Evolutionary conservation across 2,329 filamentous ascomycete genomes (phyloP).

Genomic region (Ploettnerulaceae sp.): DNA sequence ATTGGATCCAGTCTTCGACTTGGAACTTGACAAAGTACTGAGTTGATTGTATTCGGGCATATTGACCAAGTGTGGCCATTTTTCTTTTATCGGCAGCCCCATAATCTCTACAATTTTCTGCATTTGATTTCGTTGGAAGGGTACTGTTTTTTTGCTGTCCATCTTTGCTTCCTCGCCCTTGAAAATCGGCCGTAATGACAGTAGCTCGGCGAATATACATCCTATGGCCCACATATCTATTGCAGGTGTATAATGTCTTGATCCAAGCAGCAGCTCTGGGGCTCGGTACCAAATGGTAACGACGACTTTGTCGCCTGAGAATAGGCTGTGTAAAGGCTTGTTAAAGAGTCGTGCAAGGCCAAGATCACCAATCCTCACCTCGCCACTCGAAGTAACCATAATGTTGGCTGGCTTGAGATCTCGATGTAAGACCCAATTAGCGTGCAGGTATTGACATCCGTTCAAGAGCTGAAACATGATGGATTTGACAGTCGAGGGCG

Average conservation of each 20-base stretch:
- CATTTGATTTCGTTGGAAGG: conserved; percentile 98
- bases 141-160: conserved; percentile 95
- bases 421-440: conserved; percentile 94
- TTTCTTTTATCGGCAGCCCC: conserved; percentile 81
- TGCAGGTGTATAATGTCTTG: conserved; percentile 92
- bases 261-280: conserved; percentile 86
- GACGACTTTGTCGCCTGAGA: conserved; percentile 93
- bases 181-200: conserved; percentile 89
- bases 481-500: conserved; percentile 81
- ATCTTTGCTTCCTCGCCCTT: conserved; percentile 99
- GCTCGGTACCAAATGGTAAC: conserved; percentile 99
- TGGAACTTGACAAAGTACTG: conserved; percentile 47
- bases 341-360: conserved; percentile 89
- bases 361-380: conserved; percentile 91
- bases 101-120: conserved; percentile 97
- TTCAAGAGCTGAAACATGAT: conserved; percentile 96
- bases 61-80: conserved; percentile 76
- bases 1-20: conserved; percentile 33
- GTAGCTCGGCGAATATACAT: conserved; percentile 93
- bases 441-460: conserved; percentile 89
- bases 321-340: conserved; percentile 87
- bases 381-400: conserved; percentile 87
- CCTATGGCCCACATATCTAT: conserved; percentile 98
- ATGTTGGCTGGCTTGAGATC: conserved; percentile 98
- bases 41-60: conserved; percentile 87